A percentile compares a stretch with the other conserved stretches of the same genome.
Conservation (phyloP, 1,284 basidiomycete species). For the Cutaneotrichosporon mucoides region DNA sequence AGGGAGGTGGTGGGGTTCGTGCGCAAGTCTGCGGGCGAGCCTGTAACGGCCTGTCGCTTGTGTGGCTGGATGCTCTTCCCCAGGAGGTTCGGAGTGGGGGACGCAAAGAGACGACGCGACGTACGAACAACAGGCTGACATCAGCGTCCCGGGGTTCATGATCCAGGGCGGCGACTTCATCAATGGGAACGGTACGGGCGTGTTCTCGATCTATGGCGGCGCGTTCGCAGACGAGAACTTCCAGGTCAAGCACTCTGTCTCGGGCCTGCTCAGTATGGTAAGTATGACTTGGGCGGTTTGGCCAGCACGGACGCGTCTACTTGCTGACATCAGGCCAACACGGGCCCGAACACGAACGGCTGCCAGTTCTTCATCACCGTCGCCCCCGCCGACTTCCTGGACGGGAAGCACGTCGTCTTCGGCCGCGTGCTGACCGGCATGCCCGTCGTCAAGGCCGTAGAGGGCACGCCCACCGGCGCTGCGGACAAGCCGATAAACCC, state of each 20-base stretch:
- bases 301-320: too few species aligned
- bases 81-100: too few species aligned
- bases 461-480: conserved; percentile 78
- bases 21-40: too few species aligned
- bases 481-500: conserved; percentile 53
- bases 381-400: conserved; percentile 86
- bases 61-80: too few species aligned
- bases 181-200: conserved; percentile 51
- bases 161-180: conserved; percentile 64
- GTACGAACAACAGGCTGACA: neutral
- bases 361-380: conserved; percentile 97
- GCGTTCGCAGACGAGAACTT: conserved; percentile 31
- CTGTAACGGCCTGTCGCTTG: too few species aligned
- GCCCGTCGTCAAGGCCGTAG: conserved; percentile 85
- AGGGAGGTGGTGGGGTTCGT: too few species aligned
- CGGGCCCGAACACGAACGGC: conserved; percentile 85
- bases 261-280: conserved; percentile 17
- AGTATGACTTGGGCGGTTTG: neutral
- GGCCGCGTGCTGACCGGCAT: conserved; percentile 82
- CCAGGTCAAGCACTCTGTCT: conserved; percentile 3
- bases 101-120: too few species aligned
- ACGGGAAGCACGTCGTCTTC: conserved; percentile 91
- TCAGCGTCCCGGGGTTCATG: conserved; percentile 62
- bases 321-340: conserved; percentile 66
- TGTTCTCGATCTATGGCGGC: conserved; percentile 33